phyloP scores from a whole-genome alignment of 1,284 basidiomycete genomes.

The Hymenochaete sp. region DNA sequence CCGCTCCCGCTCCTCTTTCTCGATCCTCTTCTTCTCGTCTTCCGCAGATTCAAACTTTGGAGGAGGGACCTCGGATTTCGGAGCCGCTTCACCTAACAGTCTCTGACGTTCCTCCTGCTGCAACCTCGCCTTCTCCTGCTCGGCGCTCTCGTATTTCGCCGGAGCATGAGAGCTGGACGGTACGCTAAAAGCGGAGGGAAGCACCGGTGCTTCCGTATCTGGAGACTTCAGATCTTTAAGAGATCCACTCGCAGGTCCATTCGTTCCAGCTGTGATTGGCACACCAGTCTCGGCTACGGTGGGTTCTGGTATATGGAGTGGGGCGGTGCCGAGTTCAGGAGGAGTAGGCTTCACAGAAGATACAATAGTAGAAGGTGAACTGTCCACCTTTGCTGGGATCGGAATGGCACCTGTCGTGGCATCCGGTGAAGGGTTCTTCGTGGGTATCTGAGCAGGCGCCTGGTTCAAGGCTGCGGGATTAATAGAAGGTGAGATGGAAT shows the following conservation, averaged over 20 bases:
- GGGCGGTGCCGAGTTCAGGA: constrained; percentile 24
- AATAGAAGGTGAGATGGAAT: constrained; percentile 31
- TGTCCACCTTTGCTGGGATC: not conserved
- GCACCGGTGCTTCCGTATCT: not conserved
- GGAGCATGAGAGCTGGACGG: not conserved
- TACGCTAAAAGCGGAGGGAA: not conserved
- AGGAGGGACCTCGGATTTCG: constrained; percentile 13
- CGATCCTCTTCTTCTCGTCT: constrained; percentile 60
- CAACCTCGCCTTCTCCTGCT: constrained; percentile 35
- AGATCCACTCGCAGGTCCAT: constrained; percentile 55
- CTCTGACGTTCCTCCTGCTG: constrained; percentile 33
- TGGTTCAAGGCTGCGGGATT: constrained; percentile 49
- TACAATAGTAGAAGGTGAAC: not conserved
- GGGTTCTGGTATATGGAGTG: constrained; percentile 29
- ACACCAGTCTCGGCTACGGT: constrained; percentile 58
- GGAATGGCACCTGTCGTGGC: constrained; percentile 14
- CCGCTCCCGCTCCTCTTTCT: constrained; percentile 55
- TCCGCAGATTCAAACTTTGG: constrained; percentile 41
- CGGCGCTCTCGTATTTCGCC: constrained; percentile 29
- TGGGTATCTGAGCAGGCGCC: constrained; percentile 44
- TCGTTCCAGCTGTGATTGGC: constrained; percentile 39
- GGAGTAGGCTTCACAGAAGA: constrained; percentile 19
- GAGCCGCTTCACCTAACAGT: no score
- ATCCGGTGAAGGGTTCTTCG: constrained; percentile 9
- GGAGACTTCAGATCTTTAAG: constrained; percentile 42